phyloP scores from a whole-genome alignment of 2,329 filamentous ascomycete species.

The Teratosphaeriaceae sp. region DNA sequence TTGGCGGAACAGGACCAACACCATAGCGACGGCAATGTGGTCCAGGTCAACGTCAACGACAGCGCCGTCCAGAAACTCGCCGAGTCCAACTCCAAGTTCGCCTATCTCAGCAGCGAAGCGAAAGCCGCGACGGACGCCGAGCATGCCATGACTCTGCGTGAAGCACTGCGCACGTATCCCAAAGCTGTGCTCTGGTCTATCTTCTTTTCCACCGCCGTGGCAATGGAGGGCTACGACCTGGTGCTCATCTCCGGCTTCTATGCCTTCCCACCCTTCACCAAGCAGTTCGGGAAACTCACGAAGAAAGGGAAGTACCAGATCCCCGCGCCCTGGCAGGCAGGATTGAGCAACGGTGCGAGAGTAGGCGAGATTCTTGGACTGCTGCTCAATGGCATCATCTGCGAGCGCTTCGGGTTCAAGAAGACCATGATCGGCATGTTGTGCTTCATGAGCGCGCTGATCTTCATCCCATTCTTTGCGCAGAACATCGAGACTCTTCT shows the following conservation, averaged over 20 bases:
- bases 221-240: slow-evolving; percentile 38
- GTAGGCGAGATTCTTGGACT: slow-evolving; percentile 54
- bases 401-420: slow-evolving; percentile 41
- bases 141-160: not conserved
- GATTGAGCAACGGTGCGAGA: slow-evolving; percentile 49
- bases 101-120: not conserved
- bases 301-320: slow-evolving; percentile 34
- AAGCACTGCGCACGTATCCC: not conserved
- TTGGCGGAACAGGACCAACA: no score
- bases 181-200: slow-evolving; percentile 29
- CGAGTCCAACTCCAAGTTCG: not conserved
- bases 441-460: slow-evolving; percentile 48
- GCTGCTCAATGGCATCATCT: slow-evolving; percentile 58
- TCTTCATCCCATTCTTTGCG: slow-evolving; percentile 40
- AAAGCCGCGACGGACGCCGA: not conserved
- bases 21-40: not conserved
- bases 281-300: slow-evolving; percentile 35
- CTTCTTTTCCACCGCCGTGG: slow-evolving; percentile 28
- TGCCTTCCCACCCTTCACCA: slow-evolving; percentile 26
- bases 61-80: not conserved
- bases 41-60: not conserved
- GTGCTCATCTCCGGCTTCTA: slow-evolving; percentile 31
- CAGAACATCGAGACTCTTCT: slow-evolving; percentile 22
- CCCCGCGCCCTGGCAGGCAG: slow-evolving; percentile 52
- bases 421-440: slow-evolving; percentile 55